Evolutionary conservation across 352 stramenopile genomes (phyloP).

Genomic region (Phytophthora fragariaefolia): DNA sequence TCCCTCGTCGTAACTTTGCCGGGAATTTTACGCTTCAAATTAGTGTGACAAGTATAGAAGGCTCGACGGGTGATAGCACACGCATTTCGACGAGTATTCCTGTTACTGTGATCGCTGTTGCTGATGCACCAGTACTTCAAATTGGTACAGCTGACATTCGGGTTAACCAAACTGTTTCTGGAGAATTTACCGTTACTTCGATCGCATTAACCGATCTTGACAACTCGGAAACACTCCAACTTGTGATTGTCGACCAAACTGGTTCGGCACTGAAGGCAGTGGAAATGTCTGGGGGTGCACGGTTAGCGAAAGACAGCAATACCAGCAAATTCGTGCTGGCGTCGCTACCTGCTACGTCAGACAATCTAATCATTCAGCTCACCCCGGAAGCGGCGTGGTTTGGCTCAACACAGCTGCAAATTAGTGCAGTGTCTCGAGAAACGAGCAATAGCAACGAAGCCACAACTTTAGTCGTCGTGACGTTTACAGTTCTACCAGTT

Average conservation of each 20-base stretch:
- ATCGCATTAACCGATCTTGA: conserved; percentile 47
- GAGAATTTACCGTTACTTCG: conserved; percentile 36
- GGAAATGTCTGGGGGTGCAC: conserved; percentile 26
- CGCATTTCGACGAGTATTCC: conserved; percentile 31
- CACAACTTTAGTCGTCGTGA: conserved; percentile 19
- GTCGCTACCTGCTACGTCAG: conserved; percentile 15
- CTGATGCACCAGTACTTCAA: conserved; percentile 43
- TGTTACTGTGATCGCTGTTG: conserved; percentile 38
- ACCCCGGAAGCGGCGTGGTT: conserved; percentile 41
- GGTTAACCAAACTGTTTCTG: conserved; percentile 44
- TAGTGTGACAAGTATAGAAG: conserved; percentile 38
- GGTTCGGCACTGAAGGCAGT: conserved; percentile 30
- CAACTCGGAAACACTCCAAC: conserved; percentile 46
- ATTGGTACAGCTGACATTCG: conserved; percentile 24
- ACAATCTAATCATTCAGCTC: conserved; percentile 38
- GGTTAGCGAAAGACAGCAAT: conserved; percentile 30
- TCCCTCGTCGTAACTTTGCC: conserved; percentile 45
- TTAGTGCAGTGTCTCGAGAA: conserved; percentile 50
- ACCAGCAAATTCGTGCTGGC: conserved; percentile 38
- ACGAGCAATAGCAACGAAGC: conserved; percentile 25
- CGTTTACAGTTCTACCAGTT: conserved; percentile 45
- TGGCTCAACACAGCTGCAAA: conserved; percentile 35
- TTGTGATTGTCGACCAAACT: conserved; percentile 40
- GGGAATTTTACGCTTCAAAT: conserved; percentile 45
- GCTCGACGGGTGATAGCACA: conserved; percentile 29